Conservation (phyloP, 1,284 basidiomycete genomes). For the Fomitopsis betulina region DNA sequence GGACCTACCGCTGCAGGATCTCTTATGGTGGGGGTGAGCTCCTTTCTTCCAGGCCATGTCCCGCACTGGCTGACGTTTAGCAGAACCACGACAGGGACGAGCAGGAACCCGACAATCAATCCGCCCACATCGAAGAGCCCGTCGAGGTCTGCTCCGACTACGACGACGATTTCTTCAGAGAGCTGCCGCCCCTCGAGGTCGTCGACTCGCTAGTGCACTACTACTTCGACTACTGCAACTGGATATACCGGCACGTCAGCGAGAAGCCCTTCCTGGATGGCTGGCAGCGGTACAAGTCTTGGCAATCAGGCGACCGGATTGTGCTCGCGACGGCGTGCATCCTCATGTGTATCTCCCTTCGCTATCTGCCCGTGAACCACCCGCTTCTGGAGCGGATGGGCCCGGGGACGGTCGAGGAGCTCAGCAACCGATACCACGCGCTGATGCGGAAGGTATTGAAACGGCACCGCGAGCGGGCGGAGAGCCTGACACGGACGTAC, state of each 20-base stretch:
- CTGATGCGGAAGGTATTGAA: constrained; percentile 64
- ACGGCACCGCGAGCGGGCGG: constrained; percentile 50
- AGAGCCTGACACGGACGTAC: constrained; percentile 39
- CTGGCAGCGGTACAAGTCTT: constrained; percentile 70
- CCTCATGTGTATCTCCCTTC: constrained; percentile 66
- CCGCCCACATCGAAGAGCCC: not conserved
- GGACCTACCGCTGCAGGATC: not conserved
- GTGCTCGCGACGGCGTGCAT: constrained; percentile 65
- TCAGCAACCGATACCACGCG: constrained; percentile 60
- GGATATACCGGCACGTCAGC: constrained; percentile 77
- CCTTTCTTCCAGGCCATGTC: not conserved
- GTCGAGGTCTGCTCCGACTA: constrained; percentile 23
- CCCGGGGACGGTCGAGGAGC: constrained; percentile 47
- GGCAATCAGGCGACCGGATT: constrained; percentile 58
- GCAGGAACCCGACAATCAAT: not conserved
- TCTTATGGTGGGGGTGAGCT: not conserved
- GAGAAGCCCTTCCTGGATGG: constrained; percentile 51
- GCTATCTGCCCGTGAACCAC: constrained; percentile 67
- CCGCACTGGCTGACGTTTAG: not conserved
- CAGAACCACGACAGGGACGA: constrained; percentile 6
- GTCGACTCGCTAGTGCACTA: constrained; percentile 69
- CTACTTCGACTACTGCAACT: constrained; percentile 82
- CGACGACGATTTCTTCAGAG: constrained; percentile 64
- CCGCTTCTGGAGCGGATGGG: constrained; percentile 42
- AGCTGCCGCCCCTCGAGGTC: constrained; percentile 58